Evolutionary conservation across 768 basidiomycete species (phyloP), one percentile per base, ranked within the genome.

Genomic region (Tylopilus rubrobrunneus): DNA sequence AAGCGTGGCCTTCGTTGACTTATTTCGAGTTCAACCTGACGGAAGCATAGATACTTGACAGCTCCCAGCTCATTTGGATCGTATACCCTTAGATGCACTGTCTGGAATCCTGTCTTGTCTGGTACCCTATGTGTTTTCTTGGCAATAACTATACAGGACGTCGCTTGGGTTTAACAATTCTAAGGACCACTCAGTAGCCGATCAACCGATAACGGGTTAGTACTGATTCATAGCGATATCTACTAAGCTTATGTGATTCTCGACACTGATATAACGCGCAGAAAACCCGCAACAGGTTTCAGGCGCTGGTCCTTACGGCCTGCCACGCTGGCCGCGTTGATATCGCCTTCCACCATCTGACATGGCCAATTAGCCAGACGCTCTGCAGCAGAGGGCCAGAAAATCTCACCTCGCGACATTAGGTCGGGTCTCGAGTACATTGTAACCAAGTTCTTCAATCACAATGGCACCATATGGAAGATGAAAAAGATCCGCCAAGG

Each of bases 301-400:
- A 69, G 29, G 68, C 69, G 1, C 67, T 71, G 21, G 66, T 66
- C 62, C 76, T 76, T 36, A 80, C 76, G 0, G 74, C 72, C 50
- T 63, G 57, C 82, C 81, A 84, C 2, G 80, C 69, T 12, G 73
- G 67, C 47, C 81, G 71, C 14, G 74, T 66, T 11, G 69, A 67
- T 44, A 84, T 65, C 19, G 74, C 78, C 51, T 76, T 73, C 75
- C 76, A 82, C 82, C 82, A 83, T 68, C 79, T 76, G 51, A 21
- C 33, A 37, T n/a, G 6, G 31, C 7, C 3, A 25, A 17, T 48
- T 10, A 56, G 36, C 5, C 14, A 37, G 33, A 1, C 5, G 36
- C 17, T 37, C 36, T 37, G 4, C 17, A 23, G n/a, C 7, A 25
- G 14, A 28, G 0, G 19, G 29, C 31, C 14, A 12, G 14, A 7